Base-by-base conservation (phyloP, 108 stramenopile genomes). In the Mayamaea pseudoterrestris region DNA sequence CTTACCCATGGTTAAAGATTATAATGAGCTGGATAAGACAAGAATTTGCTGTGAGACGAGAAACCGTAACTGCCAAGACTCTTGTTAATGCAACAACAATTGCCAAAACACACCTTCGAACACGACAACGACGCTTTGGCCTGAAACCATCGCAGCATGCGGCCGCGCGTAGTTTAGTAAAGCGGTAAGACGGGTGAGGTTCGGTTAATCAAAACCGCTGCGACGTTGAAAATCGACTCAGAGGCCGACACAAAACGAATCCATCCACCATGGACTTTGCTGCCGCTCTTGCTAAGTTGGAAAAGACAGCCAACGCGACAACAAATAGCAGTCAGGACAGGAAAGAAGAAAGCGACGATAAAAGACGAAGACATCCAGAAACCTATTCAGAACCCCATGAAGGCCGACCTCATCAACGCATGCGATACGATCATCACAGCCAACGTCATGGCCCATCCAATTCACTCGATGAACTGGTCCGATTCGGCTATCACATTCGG, bases 1-100 rank as follows among this genome's bases (percentile, higher is more conserved):
- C 84, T 97, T 98, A 66, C 95, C 90, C 89, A 95, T 90, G 43
- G 31, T 86, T 53, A 46, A 51, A 13, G 4, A 53, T 46, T 50
- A 37, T 18, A 28, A 46, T 27, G 1, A n/a, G 7, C 5, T 11
- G n/a, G 27, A 42, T 25, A 28, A 27, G 25, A 17, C 9, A 26
- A 27, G 8, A 42, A 25, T 22, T 22, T 6, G 41, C 7, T 8
- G 14, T 8, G 14, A 41, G 16, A 16, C n/a, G 9, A 16, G 14
- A 41, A 41, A n/a, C 7, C 7, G 9, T n/a, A 14, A 16, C 8
- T 8, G 12, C 8, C 32, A 34, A n/a, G n/a, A n/a, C n/a, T n/a
- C n/a, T n/a, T n/a, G n/a, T n/a, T n/a, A n/a, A n/a, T n/a, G n/a
- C n/a, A n/a, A n/a, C n/a, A n/a, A n/a, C n/a, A n/a, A n/a, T n/a